Base-by-base conservation (phyloP, 1,139 yeast genomes). In the Candida glucosophila region DNA sequence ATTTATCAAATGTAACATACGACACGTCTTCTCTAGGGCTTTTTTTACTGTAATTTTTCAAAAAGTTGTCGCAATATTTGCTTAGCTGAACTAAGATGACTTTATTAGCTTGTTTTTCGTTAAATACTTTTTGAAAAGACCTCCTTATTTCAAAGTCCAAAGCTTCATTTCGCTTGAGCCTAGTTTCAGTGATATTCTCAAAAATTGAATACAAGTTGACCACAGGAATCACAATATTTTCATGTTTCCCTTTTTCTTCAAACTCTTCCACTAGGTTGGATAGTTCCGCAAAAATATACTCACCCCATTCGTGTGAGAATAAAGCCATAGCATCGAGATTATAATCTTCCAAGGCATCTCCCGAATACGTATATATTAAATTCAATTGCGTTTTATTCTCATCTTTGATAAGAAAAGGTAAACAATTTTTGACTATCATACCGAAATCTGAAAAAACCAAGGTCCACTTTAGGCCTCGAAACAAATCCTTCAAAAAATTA, bases 41-140 rank as follows among this genome's bases (percentile, higher is more conserved):
- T 17, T 29, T 30, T 19, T 31, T 30, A 9, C 32, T 30, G 7
- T 33, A 29, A 6, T 34, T 29, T 28, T 47, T 52, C 29, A 62
- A 50, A 27, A 36, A 51, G 2, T 34, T 18, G 31, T 64, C 70
- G 32, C 65, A 53, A 35, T 40, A 56, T 33, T 54, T 58, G 27
- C 58, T 47, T 15, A 63, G 44, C 26, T 48, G 57, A 9, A 28
- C 29, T 7, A 54, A 40, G 2, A 55, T 34, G 3, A 35, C 29
- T 1, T 29, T 11, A 30, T 52, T 56, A 13, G 31, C 26, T n/a
- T 35, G 23, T 14, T 37, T 36, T n/a, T 36, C 31, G 22, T 52
- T 51, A n/a, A 56, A 31, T 1, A 43, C 41, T 16, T 45, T 44
- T 5, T 31, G 32, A 25, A 58, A 47, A 4, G 60, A 37, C 21